A percentile compares a stretch with the other conserved stretches of the same genome.
Evolutionary conservation across 306 rosid species (phyloP).

Genomic region (Castanospermum australe): DNA sequence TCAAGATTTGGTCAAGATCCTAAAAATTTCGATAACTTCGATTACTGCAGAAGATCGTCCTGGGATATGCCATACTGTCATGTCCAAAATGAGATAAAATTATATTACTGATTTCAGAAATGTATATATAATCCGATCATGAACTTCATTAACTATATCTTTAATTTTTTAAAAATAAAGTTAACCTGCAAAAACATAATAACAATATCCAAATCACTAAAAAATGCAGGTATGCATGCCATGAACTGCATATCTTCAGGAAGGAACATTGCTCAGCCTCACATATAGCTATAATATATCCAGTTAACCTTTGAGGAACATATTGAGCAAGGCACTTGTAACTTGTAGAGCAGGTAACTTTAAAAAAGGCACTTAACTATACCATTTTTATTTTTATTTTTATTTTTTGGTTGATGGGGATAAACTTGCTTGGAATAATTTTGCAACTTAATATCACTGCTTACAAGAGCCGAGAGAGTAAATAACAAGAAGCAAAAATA

Average conservation of each 20-base stretch:
- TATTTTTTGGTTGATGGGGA: background rate
- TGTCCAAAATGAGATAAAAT: background rate
- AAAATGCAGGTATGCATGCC: background rate
- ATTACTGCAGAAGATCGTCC: constrained; percentile 43
- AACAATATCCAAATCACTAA: background rate
- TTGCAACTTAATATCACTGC: background rate
- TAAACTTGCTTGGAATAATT: background rate
- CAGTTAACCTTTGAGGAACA: background rate
- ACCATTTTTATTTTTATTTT: too few relatives aligned
- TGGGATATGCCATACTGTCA: constrained; percentile 73
- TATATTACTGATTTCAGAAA: background rate
- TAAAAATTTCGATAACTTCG: constrained; percentile 49
- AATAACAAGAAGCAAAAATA: background rate
- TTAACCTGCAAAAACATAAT: background rate
- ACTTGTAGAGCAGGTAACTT: too few relatives aligned
- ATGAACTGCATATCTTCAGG: background rate
- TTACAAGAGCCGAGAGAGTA: background rate
- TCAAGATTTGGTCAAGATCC: constrained; percentile 61
- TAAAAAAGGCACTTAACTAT: too few relatives aligned
- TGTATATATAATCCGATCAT: background rate
- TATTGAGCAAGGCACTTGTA: too few relatives aligned
- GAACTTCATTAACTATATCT: background rate
- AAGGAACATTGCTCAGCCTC: too few relatives aligned
- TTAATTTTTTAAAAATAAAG: background rate
- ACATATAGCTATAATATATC: background rate